A percentile compares a stretch with the other conserved stretches of the same genome.
phyloP scores from a whole-genome alignment of 768 basidiomycete genomes.

The Naganishia onofrii region DNA sequence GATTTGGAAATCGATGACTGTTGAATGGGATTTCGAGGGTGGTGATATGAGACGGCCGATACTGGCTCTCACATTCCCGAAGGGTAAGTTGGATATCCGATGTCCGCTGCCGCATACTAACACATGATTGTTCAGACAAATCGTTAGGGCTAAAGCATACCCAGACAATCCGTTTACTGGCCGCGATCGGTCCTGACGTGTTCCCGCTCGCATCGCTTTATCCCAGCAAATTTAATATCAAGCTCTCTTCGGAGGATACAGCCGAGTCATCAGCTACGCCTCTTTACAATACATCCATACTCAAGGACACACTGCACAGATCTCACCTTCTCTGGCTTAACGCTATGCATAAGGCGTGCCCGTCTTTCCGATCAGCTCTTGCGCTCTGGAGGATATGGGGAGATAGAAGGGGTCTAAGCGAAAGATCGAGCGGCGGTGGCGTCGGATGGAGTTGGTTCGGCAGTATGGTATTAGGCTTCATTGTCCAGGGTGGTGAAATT shows the following conservation, averaged over 20 bases:
- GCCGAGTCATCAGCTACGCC: slow-evolving; percentile 61
- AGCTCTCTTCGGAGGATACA: slow-evolving; percentile 50
- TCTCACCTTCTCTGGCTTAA: slow-evolving; percentile 61
- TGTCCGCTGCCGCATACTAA: background rate
- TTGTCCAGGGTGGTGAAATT: slow-evolving; percentile 63
- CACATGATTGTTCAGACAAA: slow-evolving; percentile 10
- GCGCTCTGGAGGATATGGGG: slow-evolving; percentile 86
- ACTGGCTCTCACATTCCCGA: slow-evolving; percentile 39
- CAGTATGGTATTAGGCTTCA: slow-evolving; percentile 55
- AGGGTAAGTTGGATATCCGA: slow-evolving; percentile 38
- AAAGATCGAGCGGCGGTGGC: slow-evolving; percentile 37
- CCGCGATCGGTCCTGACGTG: slow-evolving; percentile 61
- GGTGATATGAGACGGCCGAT: slow-evolving; percentile 40
- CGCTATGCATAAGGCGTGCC: slow-evolving; percentile 58
- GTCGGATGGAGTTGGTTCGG: slow-evolving; percentile 66
- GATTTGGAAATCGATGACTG: slow-evolving; percentile 34
- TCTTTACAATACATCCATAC: slow-evolving; percentile 71
- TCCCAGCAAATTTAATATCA: slow-evolving; percentile 70
- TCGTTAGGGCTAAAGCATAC: slow-evolving; percentile 59
- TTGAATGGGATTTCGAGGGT: slow-evolving; percentile 36
- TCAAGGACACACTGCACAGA: slow-evolving; percentile 55
- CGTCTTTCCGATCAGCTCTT: slow-evolving; percentile 65
- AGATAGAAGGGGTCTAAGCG: slow-evolving; percentile 64
- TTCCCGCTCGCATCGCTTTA: slow-evolving; percentile 62
- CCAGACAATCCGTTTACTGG: slow-evolving; percentile 70